Conservation (phyloP, 805 yeast genomes). For the Candida succiphila region DNA sequence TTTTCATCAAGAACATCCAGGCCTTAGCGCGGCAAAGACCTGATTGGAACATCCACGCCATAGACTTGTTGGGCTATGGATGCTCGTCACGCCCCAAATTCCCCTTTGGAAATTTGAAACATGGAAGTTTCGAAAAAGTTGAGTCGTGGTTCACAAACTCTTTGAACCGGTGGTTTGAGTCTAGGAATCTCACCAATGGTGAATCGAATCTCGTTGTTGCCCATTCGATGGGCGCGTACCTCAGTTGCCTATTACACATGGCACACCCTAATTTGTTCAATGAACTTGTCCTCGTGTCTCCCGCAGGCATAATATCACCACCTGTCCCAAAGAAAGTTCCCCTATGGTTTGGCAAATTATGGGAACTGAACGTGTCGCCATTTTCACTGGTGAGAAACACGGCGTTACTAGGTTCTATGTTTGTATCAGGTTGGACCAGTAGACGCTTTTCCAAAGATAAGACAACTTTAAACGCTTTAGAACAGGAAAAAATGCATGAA, state of each 20-base stretch:
- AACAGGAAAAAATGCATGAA: constrained; percentile 50
- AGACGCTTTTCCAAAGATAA: constrained; percentile 56
- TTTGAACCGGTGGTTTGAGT: constrained; percentile 49
- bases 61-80: constrained; percentile 88
- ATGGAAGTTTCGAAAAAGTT: constrained; percentile 38
- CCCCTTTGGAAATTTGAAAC: constrained; percentile 25
- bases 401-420: constrained; percentile 74
- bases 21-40: constrained; percentile 19
- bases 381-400: constrained; percentile 68
- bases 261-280: constrained; percentile 50
- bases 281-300: constrained; percentile 73
- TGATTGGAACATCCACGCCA: constrained; percentile 71
- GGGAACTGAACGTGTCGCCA: constrained; percentile 78
- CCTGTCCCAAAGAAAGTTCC: constrained; percentile 44
- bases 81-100: constrained; percentile 76
- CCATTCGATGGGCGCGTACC: constrained; percentile 90
- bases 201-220: constrained; percentile 55
- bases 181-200: constrained; percentile 29
- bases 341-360: constrained; percentile 63
- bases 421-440: constrained; percentile 85
- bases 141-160: constrained; percentile 61
- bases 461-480: constrained; percentile 26
- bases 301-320: constrained; percentile 71
- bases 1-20: constrained; percentile 64
- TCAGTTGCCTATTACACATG: constrained; percentile 59